Evolutionary conservation across 768 basidiomycete species (phyloP), one percentile per base, ranked within the genome.

Genomic region (Rickenella mellea): DNA sequence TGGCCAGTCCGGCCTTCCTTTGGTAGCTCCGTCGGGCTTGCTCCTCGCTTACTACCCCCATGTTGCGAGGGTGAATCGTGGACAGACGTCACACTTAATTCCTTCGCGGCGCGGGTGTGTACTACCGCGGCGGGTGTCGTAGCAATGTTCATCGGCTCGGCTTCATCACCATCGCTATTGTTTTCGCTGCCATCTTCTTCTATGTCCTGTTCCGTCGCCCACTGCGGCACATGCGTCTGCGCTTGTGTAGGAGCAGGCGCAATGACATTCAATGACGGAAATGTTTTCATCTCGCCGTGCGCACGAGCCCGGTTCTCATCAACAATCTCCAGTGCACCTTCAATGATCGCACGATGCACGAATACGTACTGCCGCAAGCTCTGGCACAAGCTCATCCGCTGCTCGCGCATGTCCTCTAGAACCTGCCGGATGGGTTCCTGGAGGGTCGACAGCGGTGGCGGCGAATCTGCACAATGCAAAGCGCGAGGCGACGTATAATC

Each of bases 361-460:
- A 93, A 97, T 15, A 93, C 83, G 55, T 93, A 98, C 64, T 98
- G 94, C 44, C 92, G 68, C 55, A 93, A 64, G 59, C 86, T 94
- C 67, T 94, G 93, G 56, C 93, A 94, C 47, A 96, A 63, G 54
- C 88, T 91, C 94, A 98, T 98, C 41, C 94, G 70, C 63, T 97
- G 93, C 59, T 93, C 82, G 33, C 94, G 74, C 82, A 98, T 90
- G 56, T 92, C 88, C 61, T 93, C 89, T 39, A 97, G 69, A 1
- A 96, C 74, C 42, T 78, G 73, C 57, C 73, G 78, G 29, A 96
- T 74, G 3, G 94, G 94, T 36, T 89, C 83, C 25, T 73, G 69
- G 48, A 82, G 78, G 27, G 69, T 66, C 32, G 76, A 78, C 46
- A 88, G 61, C 33, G 68, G 63, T 14, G 70, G 70, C 3, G 89